Evolutionary conservation across 2,329 filamentous ascomycete species (phyloP).

Genomic region (Colletotrichum spinosum): DNA sequence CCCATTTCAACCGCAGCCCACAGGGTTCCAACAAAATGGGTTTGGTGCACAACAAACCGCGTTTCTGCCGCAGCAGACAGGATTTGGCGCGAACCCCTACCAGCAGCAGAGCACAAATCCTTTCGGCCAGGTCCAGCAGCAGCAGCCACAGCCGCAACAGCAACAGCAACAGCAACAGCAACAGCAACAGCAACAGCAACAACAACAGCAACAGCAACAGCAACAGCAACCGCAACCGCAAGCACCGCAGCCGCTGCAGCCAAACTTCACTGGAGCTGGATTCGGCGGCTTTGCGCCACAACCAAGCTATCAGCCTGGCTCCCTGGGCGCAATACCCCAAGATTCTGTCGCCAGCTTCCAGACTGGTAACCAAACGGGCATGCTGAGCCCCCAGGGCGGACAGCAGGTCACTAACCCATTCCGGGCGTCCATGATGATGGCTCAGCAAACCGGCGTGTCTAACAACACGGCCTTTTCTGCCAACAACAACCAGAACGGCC

Average conservation of each 20-base stretch:
- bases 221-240: constrained; percentile 45
- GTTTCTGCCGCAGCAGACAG: constrained; percentile 54
- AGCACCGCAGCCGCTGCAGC: constrained; percentile 55
- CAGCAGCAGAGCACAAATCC: constrained; percentile 51
- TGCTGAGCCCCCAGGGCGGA: constrained; percentile 56
- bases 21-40: constrained; percentile 53
- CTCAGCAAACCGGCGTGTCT: constrained; percentile 63
- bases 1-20: constrained; percentile 46
- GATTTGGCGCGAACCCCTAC: constrained; percentile 56
- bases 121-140: constrained; percentile 49
- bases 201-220: constrained; percentile 50
- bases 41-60: constrained; percentile 56
- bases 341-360: constrained; percentile 65
- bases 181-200: constrained; percentile 50
- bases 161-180: constrained; percentile 51
- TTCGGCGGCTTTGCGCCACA: constrained; percentile 87
- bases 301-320: constrained; percentile 63
- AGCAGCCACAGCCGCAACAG: constrained; percentile 49
- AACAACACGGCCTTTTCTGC: constrained; percentile 54
- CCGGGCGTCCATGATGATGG: constrained; percentile 86
- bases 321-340: constrained; percentile 69
- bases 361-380: constrained; percentile 55
- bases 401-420: constrained; percentile 89
- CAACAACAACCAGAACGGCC: constrained; percentile 47
- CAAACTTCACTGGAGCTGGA: constrained; percentile 75